Evolutionary conservation across 139 green algal genomes (phyloP), one percentile per base, ranked within the genome.

Genomic region (Chlorella sp.): DNA sequence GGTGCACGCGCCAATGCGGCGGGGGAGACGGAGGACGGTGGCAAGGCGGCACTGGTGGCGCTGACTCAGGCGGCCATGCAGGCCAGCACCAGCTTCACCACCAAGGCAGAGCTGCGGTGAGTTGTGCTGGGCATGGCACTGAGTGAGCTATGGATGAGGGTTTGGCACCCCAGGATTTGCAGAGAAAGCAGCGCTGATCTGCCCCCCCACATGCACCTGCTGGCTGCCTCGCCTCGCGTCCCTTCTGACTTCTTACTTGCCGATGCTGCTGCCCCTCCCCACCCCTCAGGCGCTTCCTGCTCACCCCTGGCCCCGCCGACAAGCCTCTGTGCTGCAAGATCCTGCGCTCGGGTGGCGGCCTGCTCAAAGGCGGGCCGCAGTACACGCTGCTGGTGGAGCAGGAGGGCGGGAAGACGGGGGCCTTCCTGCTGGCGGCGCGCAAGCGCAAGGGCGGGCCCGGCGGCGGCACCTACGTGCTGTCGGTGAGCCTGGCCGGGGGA

Each of bases 381-480:
- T 97, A 97, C 93, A 90, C 86, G 30, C 82, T 97, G 80, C 93
- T 93, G 86, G 89, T 97, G 48, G 92, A 96, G n/a, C 92, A 96
- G 57, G 93, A 93, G 15, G 88, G 89, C 60, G 71, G 91, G n/a
- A 83, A 69, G 28, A 82, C 57, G 2, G 76, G 53, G 19, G 37
- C 60, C 22, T 98, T 99, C 89, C 92, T 99, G 66, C 89, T 99
- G 42, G 94, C 95, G 7, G 98, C 96, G 2, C 92, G 95, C 61
- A 98, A 98, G 91, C 94, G 96, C 83, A 98, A 98, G 89, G 97
- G 97, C 91, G 94, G 93, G 75, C 94, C 93, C 60, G 93, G 90
- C 60, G 96, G 89, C 90, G 42, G 71, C 28, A 96, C 97, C 91
- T 99, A 99, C 94, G 28, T 98, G 12, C 97, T 99, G 76, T 98